Evolutionary conservation across 805 yeast genomes (phyloP), one percentile per base, ranked within the genome.

Genomic region (Zygoascus tannicola): DNA sequence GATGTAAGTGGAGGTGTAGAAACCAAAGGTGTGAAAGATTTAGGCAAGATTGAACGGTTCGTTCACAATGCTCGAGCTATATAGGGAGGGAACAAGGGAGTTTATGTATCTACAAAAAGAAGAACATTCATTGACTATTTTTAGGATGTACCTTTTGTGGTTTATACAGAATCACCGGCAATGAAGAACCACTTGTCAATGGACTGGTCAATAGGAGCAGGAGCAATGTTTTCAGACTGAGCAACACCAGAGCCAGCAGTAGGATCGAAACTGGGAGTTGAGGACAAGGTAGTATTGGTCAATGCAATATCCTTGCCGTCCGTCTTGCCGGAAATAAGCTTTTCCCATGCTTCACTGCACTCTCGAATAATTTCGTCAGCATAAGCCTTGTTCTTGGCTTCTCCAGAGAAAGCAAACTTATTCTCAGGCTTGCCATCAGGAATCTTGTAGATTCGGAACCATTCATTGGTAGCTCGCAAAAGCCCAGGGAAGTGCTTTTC

Each of bases 151-250:
- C 8, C 15, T 32, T n/a, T 15, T n/a, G n/a, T 32, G n/a, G 8
- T 23, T 43, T 55, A 56, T 18, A 52, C 56, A 48, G 56, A 50
- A 45, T 65, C 64, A 40, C 73, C 71, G 41, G 73, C 85, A 63
- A 90, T 90, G 80, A 79, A 90, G 78, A 92, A 90, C 98, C 98
- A 90, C 73, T 90, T 90, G 77, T 90, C 97, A 64, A 90, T 72
- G 45, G 96, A 85, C 70, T 84, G 78, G 74, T 90, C 98, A 66
- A 92, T 85, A 68, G 96, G 94, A 52, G 94, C 96, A 64, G 88
- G 87, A 52, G 88, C 75, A 54, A 70, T 66, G 53, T 82, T 77
- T 56, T 76, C 58, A 21, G 50, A 44, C 33, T 49, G 38, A 33
- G 38, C 40, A 43, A 56, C 42, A 44, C 44, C 48, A 44, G 66